phyloP scores from a whole-genome alignment of 495 filamentous ascomycete species.

The Margaritispora aquatica region DNA sequence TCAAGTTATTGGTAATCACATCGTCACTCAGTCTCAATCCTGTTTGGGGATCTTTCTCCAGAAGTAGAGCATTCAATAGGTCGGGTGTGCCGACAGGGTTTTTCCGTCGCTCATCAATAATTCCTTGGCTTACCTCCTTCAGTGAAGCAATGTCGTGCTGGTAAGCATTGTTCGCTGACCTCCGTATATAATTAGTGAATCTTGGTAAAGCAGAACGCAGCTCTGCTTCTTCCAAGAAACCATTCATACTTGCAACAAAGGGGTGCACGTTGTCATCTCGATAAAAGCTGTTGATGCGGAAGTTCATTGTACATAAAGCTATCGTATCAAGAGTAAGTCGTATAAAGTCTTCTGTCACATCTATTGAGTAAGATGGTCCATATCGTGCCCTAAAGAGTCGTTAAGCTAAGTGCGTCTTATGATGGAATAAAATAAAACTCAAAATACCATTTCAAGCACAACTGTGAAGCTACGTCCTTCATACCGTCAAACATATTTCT shows the following conservation, averaged over 20 bases:
- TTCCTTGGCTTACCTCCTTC: too few species aligned
- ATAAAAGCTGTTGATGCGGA: conserved; percentile 56
- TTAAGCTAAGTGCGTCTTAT: too few species aligned
- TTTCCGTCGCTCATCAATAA: conserved; percentile 27
- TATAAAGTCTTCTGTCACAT: conserved; percentile 51
- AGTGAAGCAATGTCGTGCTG: conserved; percentile 34
- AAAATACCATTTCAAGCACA: too few species aligned
- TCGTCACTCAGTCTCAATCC: conserved; percentile 42
- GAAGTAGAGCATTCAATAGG: conserved; percentile 52
- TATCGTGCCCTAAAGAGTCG: too few species aligned
- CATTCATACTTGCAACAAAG: conserved; percentile 49
- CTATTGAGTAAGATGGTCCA: too few species aligned
- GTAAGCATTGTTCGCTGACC: background rate
- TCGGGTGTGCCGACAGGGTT: conserved; percentile 39
- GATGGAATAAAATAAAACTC: too few species aligned
- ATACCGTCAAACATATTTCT: conserved; percentile 45
- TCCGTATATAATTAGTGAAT: conserved; percentile 34
- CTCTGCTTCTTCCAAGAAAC: conserved; percentile 35
- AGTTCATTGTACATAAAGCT: conserved; percentile 49
- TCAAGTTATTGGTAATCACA: conserved; percentile 46
- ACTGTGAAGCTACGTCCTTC: too few species aligned
- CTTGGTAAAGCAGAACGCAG: conserved; percentile 34
- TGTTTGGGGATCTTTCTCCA: conserved; percentile 46
- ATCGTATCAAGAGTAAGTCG: conserved; percentile 54
- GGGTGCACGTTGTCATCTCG: conserved; percentile 46